Evolutionary conservation across 179 eudicot genomes (phyloP).

Genomic region (Sideroxylon spinosum): DNA sequence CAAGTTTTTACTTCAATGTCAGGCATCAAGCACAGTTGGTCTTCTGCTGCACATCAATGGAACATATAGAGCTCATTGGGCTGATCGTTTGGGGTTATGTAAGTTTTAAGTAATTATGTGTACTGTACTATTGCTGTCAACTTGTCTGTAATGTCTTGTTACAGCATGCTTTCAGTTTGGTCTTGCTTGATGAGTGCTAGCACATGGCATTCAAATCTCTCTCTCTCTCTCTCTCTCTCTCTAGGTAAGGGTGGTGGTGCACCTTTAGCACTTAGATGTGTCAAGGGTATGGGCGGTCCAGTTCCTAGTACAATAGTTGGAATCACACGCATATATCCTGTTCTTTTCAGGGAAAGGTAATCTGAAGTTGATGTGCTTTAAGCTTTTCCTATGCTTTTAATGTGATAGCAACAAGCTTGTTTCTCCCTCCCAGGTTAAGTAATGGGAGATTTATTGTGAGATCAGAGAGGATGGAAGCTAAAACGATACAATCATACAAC

Average conservation of each 20-base stretch:
- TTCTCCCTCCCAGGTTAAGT: slow-evolving; percentile 47
- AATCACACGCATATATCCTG: slow-evolving; percentile 74
- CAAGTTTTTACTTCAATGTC: slow-evolving; percentile 21
- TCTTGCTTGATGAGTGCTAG: slow-evolving; percentile 2
- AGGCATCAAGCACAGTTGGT: slow-evolving; percentile 55
- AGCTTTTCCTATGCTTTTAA: slow-evolving; percentile 9
- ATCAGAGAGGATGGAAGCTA: slow-evolving; percentile 78
- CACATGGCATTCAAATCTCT: slow-evolving; percentile 14
- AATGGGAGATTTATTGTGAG: slow-evolving; percentile 64
- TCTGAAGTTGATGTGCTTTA: background rate
- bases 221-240: background rate
- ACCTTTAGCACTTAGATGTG: slow-evolving; percentile 82
- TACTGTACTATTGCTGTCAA: background rate
- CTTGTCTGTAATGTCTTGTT: slow-evolving; percentile 2
- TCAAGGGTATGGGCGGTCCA: slow-evolving; percentile 76
- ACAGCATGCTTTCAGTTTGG: slow-evolving; percentile 13
- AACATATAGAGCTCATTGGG: slow-evolving; percentile 90
- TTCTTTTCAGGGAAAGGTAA: slow-evolving; percentile 89
- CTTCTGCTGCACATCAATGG: slow-evolving; percentile 81
- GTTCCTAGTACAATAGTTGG: slow-evolving; percentile 84
- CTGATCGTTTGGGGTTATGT: slow-evolving; percentile 90
- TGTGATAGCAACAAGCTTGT: background rate
- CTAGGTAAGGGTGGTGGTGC: slow-evolving; percentile 58
- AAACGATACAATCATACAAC: slow-evolving; percentile 39
- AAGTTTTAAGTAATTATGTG: slow-evolving; percentile 28